Evolutionary conservation across 2,329 filamentous ascomycete genomes (phyloP), one percentile per base, ranked within the genome.

Genomic region (Kalmusia sp.): DNA sequence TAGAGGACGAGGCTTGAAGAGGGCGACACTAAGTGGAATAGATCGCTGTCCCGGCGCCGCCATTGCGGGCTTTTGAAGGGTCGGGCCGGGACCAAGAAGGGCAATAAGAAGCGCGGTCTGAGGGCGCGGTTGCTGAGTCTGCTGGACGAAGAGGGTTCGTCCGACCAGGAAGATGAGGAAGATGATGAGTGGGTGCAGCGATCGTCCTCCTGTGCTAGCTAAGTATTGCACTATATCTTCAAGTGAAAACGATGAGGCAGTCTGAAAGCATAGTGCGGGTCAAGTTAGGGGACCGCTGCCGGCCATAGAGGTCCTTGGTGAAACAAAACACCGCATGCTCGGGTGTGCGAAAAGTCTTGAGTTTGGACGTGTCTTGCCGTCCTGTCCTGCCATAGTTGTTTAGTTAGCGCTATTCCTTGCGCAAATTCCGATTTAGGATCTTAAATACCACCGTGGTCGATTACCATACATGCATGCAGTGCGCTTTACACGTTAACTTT

Each of bases 1-100:
- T 98, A 76, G 93, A 98, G 76, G 93, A 97, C 71, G 84, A 87
- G 73, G 84, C 80, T 79, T 88, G 81, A 87, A 91, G 81, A 85
- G 82, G 84, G 82, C 82, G 74, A 82, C 74, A 75, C 79, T 67
- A 69, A 80, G 67, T 73, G 78, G 65, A 72, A 79, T 58, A 72
- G 63, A 41, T 58, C 66, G 51, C 61, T 55, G 54, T 61, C 61
- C 61, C 72, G 67, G 67, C 67, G 65, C 64, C 67, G 67, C 67
- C 67, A 61, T 22, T 52, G 59, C 12, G 63, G 79, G 79, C 76
- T 77, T 76, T 71, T 73, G 68, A 61, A 52, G 52, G 73, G 72
- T 60, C 70, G 67, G 69, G 69, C 70, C 62, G 68, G 69, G 52
- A 69, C 67, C 14, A 74, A 71, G 54, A 65, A 62, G 57, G 70